phyloP scores from a whole-genome alignment of 192 early-diverging fungal species.

The Coemansia sp. region DNA sequence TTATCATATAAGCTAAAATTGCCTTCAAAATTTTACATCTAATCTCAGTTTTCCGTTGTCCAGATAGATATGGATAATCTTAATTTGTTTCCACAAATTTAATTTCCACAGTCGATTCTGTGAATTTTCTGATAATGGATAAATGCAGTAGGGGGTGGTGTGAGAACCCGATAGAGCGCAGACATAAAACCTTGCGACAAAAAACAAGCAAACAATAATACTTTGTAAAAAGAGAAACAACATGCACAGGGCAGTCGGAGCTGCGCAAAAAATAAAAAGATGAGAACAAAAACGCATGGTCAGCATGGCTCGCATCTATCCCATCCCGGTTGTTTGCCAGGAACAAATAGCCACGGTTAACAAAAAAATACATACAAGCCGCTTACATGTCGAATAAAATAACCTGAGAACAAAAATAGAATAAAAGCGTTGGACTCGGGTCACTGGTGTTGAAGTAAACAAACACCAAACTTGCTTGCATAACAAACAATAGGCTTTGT shows the following conservation, averaged over 20 bases:
- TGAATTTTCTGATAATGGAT: neutral
- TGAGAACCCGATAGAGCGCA: neutral
- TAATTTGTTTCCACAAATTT: neutral
- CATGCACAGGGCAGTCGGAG: neutral
- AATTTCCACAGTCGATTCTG: neutral
- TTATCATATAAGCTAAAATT: neutral
- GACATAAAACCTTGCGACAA: neutral
- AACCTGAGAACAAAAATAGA: neutral
- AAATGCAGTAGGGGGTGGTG: neutral
- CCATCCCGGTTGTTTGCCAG: neutral
- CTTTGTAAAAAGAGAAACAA: neutral
- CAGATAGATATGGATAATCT: neutral
- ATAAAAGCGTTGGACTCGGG: neutral
- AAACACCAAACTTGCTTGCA: neutral
- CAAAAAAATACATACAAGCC: neutral
- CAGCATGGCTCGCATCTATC: neutral
- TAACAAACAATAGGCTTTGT: neutral
- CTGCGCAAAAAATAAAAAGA: neutral
- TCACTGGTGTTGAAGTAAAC: neutral
- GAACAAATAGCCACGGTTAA: neutral
- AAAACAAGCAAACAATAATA: neutral
- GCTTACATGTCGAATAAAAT: neutral
- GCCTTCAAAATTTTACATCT: neutral
- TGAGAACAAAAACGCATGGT: neutral
- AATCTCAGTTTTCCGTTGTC: neutral